These are phyloP conservation scores for Colletotrichum spaethianum DNA, from an alignment of 2,329 filamentous ascomycete species.

Conservation along the genomic window DNA sequence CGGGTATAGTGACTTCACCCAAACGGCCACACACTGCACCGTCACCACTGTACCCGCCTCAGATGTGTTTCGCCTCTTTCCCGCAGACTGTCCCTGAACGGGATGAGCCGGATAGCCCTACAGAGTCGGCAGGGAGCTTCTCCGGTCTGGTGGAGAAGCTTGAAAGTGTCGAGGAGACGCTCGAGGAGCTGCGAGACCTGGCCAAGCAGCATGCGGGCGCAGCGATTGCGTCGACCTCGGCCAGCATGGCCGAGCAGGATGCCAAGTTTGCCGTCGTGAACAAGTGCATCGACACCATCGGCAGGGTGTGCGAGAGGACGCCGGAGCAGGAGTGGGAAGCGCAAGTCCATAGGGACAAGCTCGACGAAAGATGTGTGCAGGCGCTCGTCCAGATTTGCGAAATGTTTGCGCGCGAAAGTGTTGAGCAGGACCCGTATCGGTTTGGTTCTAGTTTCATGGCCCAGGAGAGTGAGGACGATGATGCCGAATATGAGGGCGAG, in stretches of 20 bases:
- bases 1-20: not conserved
- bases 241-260: not conserved
- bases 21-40: constrained; percentile 35
- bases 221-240: constrained; percentile 11
- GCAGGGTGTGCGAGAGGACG: constrained; percentile 24
- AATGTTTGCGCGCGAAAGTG: constrained; percentile 35
- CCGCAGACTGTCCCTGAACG: constrained; percentile 20
- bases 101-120: constrained; percentile 25
- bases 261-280: constrained; percentile 23
- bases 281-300: constrained; percentile 35
- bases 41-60: constrained; percentile 13
- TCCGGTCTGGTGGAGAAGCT: not conserved
- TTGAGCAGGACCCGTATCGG: constrained; percentile 17
- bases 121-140: constrained; percentile 14
- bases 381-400: constrained; percentile 35
- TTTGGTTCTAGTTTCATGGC: constrained; percentile 16
- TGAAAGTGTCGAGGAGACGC: constrained; percentile 25
- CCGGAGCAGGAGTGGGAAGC: constrained; percentile 7
- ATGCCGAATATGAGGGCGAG: constrained; percentile 20
- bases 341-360: not conserved
- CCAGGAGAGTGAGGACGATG: constrained; percentile 31
- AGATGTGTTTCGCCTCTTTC: constrained; percentile 32
- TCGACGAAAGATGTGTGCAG: constrained; percentile 14
- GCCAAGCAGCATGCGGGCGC: constrained; percentile 28
- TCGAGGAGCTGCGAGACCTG: constrained; percentile 25